Base-by-base conservation (phyloP, 345 rosid species). In the Hypericum androsaemum region DNA sequence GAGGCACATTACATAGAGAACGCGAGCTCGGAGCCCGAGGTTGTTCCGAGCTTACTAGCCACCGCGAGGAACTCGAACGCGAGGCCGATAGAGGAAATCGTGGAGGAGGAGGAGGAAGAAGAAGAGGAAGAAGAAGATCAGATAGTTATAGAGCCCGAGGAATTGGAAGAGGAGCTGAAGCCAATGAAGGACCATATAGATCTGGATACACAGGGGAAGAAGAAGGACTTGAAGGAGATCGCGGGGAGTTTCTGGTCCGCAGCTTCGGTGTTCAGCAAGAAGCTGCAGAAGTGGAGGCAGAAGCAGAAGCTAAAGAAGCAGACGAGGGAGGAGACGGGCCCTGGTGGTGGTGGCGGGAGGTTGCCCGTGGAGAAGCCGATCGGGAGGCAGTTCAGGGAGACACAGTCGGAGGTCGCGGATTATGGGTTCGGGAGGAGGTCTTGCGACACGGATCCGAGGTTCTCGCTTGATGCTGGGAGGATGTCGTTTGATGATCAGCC, bases 221-320 rank as follows among this genome's bases (percentile, higher is more conserved):
- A 86, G 32, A 76, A 83, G 48, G 92, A 83, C 41, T 77, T 82
- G 46, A 87, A 83, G 54, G 87, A 81, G 54, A 77, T 82, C 16
- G 95, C 78, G 7, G 94, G 82, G 10, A 82, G 86, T 71, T 90
- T 90, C 71, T 88, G 96, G 98, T 87, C 98, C 10, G 98, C 98
- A 16, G 96, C 98, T 38, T 90, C 98, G 6, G 92, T 90, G 16
- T 90, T 90, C 62, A 90, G 96, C 76, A 90, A 90, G 77, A 90
- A 87, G 66, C 77, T 88, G 72, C 95, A 80, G 46, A 87, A 90
- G 60, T 90, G 98, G 98, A 82, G 98, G 60, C 86, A 82, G 44
- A 92, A 83, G 61, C 98, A 92, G 80, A 92, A 92, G 79, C 58
- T 77, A 47, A 92, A 92, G 80, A 92, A 85, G 75, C 78, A 62